phyloP scores from a whole-genome alignment of 1,139 yeast species.

The Saccharomyces pastorianus region DNA sequence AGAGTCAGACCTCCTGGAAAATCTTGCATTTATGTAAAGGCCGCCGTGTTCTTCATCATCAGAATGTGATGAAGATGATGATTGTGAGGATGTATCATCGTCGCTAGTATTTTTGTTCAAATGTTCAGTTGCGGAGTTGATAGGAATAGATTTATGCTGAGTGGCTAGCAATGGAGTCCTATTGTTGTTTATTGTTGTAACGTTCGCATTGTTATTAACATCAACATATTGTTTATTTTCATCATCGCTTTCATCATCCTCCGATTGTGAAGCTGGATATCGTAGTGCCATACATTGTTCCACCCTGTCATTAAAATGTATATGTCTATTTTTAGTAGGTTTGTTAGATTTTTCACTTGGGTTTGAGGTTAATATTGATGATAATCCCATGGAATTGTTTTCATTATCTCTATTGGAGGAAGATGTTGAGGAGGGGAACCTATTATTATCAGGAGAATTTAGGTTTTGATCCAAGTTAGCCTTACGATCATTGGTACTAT shows the following conservation, averaged over 20 bases:
- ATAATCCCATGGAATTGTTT: constrained; percentile 1
- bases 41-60: constrained; percentile 33
- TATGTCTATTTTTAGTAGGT: constrained; percentile 40
- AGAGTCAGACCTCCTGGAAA: constrained; percentile 24
- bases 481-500: background rate
- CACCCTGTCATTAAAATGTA: constrained; percentile 87
- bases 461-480: background rate
- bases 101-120: constrained; percentile 15
- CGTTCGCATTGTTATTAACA: constrained; percentile 14
- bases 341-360: constrained; percentile 24
- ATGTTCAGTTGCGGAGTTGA: background rate
- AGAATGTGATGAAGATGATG: constrained; percentile 28
- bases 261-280: constrained; percentile 27
- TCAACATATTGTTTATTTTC: constrained; percentile 19
- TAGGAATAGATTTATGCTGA: background rate
- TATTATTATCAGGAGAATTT: background rate
- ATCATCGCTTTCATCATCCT: constrained; percentile 15
- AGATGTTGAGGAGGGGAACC: background rate
- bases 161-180: background rate
- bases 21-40: constrained; percentile 32
- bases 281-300: constrained; percentile 82
- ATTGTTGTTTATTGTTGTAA: background rate
- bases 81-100: constrained; percentile 25
- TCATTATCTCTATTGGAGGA: background rate
- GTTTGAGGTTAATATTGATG: constrained; percentile 14